These are phyloP conservation scores for Malbranchea cinnamomea DNA, from an alignment of 2,329 filamentous ascomycete genomes.

Conservation along the genomic window DNA sequence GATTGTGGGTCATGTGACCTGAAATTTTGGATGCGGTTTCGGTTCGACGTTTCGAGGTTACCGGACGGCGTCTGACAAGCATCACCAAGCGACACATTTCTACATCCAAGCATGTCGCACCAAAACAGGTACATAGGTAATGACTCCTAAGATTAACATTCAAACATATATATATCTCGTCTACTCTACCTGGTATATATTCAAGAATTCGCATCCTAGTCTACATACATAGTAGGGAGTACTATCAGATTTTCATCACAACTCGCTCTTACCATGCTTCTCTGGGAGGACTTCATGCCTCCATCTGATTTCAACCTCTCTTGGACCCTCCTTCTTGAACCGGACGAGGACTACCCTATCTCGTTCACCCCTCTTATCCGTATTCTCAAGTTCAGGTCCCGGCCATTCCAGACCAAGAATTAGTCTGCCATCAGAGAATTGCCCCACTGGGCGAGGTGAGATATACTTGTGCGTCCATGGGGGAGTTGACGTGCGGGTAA, in stretches of 20 bases:
- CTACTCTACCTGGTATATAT: too few species aligned
- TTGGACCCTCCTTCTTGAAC: conserved; percentile 41
- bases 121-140: too few species aligned
- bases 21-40: too few species aligned
- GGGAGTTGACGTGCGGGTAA: conserved; percentile 31
- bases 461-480: conserved; percentile 35
- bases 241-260: too few species aligned
- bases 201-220: too few species aligned
- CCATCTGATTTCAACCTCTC: conserved; percentile 38
- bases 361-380: conserved; percentile 33
- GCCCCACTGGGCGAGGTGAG: conserved; percentile 26
- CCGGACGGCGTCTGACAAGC: too few species aligned
- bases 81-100: too few species aligned
- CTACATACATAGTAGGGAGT: too few species aligned
- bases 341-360: conserved; percentile 43
- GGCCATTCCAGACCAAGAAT: conserved; percentile 40
- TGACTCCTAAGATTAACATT: too few species aligned
- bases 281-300: conserved; percentile 33
- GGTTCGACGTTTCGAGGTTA: too few species aligned
- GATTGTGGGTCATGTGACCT: conserved; percentile 14
- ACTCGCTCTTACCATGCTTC: conserved; percentile 17
- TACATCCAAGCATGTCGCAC: too few species aligned
- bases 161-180: too few species aligned
- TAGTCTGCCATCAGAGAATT: conserved; percentile 31
- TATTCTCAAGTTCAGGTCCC: conserved; percentile 39